Percentiles rank a stretch among this genome's conserved stretches.
Conservation (phyloP, 116 monocot species). For the Cymodocea nodosa region DNA sequence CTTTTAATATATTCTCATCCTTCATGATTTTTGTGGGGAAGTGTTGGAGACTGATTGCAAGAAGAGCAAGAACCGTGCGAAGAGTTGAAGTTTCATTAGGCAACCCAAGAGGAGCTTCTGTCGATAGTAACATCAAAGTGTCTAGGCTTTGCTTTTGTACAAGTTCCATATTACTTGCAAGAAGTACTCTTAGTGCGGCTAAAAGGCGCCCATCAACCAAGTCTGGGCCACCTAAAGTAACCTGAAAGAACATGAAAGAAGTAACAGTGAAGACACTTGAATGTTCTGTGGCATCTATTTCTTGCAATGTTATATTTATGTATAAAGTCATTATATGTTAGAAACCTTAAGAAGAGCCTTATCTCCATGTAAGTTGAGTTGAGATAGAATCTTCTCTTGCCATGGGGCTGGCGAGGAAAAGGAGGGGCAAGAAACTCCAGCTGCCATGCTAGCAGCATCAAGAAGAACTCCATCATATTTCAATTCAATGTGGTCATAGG, state of each 20-base stretch:
- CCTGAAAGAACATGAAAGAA: slow-evolving; percentile 1
- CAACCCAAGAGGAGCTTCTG: slow-evolving; percentile 54
- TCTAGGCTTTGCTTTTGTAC: slow-evolving; percentile 14
- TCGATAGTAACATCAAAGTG: slow-evolving; percentile 44
- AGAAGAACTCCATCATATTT: slow-evolving; percentile 79
- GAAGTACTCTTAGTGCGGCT: slow-evolving; percentile 50
- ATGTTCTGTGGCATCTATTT: neutral
- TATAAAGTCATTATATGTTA: neutral
- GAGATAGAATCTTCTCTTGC: slow-evolving; percentile 73
- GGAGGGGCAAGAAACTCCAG: slow-evolving; percentile 58
- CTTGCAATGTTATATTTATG: neutral
- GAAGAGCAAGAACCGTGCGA: slow-evolving; percentile 56
- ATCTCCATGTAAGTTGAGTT: slow-evolving; percentile 59
- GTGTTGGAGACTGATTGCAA: slow-evolving; percentile 52
- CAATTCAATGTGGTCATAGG: slow-evolving; percentile 66
- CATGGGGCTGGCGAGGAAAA: slow-evolving; percentile 75
- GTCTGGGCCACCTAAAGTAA: slow-evolving; percentile 13
- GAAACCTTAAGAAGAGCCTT: slow-evolving; percentile 23
- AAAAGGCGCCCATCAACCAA: slow-evolving; percentile 59
- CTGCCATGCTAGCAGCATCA: slow-evolving; percentile 75
- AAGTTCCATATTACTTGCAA: slow-evolving; percentile 17
- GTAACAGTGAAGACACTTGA: neutral
- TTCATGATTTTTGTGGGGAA: slow-evolving; percentile 94
- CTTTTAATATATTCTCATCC: slow-evolving; percentile 64
- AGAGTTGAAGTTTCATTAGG: slow-evolving; percentile 46